phyloP scores from a whole-genome alignment of 306 rosid genomes.

The Vigna unguiculata region DNA sequence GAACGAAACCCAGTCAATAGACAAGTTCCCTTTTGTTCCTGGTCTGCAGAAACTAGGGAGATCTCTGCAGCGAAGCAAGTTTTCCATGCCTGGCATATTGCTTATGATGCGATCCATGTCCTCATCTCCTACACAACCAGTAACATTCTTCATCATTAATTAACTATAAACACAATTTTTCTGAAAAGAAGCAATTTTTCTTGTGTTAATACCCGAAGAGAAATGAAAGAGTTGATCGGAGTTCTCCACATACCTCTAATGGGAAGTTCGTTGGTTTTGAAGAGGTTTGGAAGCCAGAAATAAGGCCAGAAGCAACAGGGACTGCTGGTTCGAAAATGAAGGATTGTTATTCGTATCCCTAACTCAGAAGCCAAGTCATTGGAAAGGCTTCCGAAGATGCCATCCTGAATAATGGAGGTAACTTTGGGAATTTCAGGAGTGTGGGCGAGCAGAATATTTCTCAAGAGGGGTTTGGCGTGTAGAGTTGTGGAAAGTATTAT shows the following conservation, averaged over 20 bases:
- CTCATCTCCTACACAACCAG: conserved; percentile 43
- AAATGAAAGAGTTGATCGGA: too few relatives aligned
- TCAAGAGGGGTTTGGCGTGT: conserved; percentile 41
- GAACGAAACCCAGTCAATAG: neutral
- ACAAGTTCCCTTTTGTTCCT: fast-evolving
- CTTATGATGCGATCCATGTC: conserved; percentile 63
- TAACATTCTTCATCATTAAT: too few relatives aligned
- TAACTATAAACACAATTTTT: too few relatives aligned
- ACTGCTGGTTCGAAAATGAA: conserved; percentile 54
- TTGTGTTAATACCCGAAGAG: too few relatives aligned
- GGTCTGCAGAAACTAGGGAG: conserved; percentile 54
- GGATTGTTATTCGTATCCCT: conserved; percentile 10
- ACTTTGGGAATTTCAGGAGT: conserved; percentile 4
- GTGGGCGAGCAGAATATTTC: conserved; percentile 33
- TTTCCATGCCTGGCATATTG: conserved; percentile 58
- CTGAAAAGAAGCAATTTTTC: too few relatives aligned
- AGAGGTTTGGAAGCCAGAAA: conserved; percentile 43
- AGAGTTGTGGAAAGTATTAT: neutral
- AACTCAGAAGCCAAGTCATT: conserved; percentile 28
- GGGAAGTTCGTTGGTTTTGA: conserved; percentile 51
- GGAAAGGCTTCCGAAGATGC: conserved; percentile 39
- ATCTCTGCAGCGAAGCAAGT: conserved; percentile 58
- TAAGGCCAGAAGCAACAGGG: conserved; percentile 59
- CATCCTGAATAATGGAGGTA: conserved; percentile 57
- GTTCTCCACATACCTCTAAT: conserved; percentile 45